Conservation (phyloP, 164 flowering plant species). For the Liriodendron chinense region DNA sequence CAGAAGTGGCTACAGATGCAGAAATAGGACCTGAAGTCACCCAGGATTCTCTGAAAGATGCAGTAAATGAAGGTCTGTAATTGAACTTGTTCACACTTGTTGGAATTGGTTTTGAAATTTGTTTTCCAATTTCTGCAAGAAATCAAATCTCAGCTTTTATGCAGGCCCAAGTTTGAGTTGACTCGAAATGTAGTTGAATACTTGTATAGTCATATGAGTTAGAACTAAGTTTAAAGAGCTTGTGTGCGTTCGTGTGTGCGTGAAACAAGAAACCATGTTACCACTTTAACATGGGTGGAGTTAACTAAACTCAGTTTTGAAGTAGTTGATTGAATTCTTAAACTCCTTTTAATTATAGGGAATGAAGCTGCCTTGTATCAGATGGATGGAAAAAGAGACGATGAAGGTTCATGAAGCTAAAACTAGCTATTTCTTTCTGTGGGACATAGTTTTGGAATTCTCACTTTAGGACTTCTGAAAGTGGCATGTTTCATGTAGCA, state of each 20-base stretch:
- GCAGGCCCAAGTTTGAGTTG: too few species aligned
- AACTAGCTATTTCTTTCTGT: background rate
- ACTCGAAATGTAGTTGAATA: too few species aligned
- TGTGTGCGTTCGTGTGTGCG: too few species aligned
- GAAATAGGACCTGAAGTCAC: conserved; percentile 25
- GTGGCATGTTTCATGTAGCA: background rate
- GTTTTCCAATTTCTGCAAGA: too few species aligned
- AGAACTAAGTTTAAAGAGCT: too few species aligned
- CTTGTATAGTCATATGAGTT: too few species aligned
- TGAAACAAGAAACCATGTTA: too few species aligned
- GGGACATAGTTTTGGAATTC: background rate
- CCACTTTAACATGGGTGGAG: background rate
- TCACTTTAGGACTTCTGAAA: background rate
- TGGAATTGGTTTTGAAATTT: too few species aligned
- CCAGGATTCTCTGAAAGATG: background rate
- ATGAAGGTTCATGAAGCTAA: background rate
- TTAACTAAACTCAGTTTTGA: background rate
- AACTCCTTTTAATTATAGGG: background rate
- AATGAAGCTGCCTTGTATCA: background rate
- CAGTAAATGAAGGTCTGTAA: background rate
- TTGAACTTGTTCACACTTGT: background rate
- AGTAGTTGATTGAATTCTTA: background rate
- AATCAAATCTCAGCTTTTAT: too few species aligned
- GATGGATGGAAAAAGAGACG: background rate
- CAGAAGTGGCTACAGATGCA: conserved; percentile 38